Evolutionary conservation across 78 protist species (phyloP), one percentile per base, ranked within the genome.

Genomic region (Monocercomonoides exilis): DNA sequence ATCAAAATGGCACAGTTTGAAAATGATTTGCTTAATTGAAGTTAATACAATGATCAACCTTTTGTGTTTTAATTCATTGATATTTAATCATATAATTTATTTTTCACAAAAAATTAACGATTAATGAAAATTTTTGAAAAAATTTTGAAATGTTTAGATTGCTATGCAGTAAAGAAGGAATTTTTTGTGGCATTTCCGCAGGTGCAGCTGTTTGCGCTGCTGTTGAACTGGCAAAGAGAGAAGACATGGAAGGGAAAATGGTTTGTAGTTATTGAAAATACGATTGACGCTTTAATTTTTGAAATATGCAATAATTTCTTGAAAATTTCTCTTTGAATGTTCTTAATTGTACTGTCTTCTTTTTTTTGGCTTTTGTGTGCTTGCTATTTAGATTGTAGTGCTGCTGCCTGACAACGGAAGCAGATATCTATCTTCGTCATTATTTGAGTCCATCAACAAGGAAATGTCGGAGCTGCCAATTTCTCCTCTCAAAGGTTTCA

Each of bases 191-290:
- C 81, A 82, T 84, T 80, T 43, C 82, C 21, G 36, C 89, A 3
- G 93, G 93, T 33, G 90, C 91, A 2, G 0, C 91, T 1, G 43
- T 91, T 43, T 5, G 41, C 0, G 93, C 86, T 11, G 88, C 90
- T 35, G 6, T 6, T n/a, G 1, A 35, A 38, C 36, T 87, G 38
- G 89, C 92, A 29, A 36, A 6, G n/a, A 11, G 45, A 21, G 87
- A 87, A n/a, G 88, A 81, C 43, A 77, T 41, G 38, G 41, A 41
- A 11, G 90, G 90, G 38, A 87, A 87, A 34, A 82, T 63, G 70
- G 70, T 54, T 21, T 29, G 70, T 29, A 11, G 11, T 54, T 54
- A 21, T 54, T 54, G 21, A n/a, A n/a, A n/a, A n/a, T n/a, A n/a
- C n/a, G n/a, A n/a, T n/a, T n/a, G n/a, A n/a, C n/a, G n/a, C n/a